phyloP scores from a whole-genome alignment of 2,329 filamentous ascomycete genomes.

The Ascochyta koolunga region DNA sequence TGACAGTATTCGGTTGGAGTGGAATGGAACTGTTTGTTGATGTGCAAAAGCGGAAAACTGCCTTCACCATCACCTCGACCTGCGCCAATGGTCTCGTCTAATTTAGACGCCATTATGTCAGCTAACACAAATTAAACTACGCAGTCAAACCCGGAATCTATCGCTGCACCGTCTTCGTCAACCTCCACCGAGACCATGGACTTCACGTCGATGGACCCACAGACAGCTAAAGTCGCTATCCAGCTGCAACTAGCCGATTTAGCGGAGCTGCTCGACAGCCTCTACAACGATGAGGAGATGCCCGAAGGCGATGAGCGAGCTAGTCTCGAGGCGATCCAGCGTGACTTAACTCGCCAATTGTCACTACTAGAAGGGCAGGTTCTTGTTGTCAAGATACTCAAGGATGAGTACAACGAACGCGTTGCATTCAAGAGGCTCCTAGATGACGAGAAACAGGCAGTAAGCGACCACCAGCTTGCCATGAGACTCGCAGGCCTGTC shows the following conservation, averaged over 20 bases:
- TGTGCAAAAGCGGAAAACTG: too few species aligned
- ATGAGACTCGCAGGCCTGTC: conserved; percentile 8
- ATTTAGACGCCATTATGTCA: too few species aligned
- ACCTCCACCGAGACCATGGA: not conserved
- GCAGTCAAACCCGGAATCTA: not conserved
- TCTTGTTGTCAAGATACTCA: conserved; percentile 19
- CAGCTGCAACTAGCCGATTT: conserved; percentile 18
- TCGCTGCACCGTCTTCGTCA: not conserved
- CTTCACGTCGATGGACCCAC: conserved; percentile 16
- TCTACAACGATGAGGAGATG: not conserved
- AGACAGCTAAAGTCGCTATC: conserved; percentile 19
- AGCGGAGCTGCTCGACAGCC: not conserved
- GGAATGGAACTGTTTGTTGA: too few species aligned
- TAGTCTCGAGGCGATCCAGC: conserved; percentile 3
- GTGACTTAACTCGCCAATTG: conserved; percentile 8
- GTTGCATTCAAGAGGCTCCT: conserved; percentile 15
- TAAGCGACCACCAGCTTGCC: conserved; percentile 21
- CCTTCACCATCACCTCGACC: too few species aligned
- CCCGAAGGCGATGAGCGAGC: conserved; percentile 4
- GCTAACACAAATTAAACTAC: not conserved
- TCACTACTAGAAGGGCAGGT: conserved; percentile 17
- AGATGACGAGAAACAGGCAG: conserved; percentile 20
- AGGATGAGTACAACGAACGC: conserved; percentile 9
- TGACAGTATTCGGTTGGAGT: too few species aligned
- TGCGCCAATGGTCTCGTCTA: too few species aligned